phyloP scores from a whole-genome alignment of 176 grass and related monocot genomes.

The Lolium multiflorum region DNA sequence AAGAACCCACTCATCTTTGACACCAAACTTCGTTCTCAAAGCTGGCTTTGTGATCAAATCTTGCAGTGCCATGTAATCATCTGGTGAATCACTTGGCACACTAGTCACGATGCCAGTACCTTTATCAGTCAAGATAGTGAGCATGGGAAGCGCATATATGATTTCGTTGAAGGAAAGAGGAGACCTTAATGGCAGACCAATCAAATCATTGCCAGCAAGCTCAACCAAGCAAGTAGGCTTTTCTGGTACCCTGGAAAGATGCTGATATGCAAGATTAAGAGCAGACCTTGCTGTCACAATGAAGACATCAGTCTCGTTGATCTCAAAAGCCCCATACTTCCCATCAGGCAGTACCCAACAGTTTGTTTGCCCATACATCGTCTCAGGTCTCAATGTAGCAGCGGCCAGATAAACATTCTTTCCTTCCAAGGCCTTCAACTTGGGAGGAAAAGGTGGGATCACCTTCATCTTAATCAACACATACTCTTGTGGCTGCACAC shows the following conservation, averaged over 20 bases:
- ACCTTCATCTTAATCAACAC: constrained; percentile 89
- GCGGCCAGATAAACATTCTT: constrained; percentile 77
- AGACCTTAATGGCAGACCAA: constrained; percentile 77
- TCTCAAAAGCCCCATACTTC: constrained; percentile 77
- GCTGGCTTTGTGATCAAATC: constrained; percentile 68
- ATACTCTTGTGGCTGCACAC: constrained; percentile 76
- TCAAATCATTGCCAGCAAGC: constrained; percentile 70
- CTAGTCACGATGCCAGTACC: constrained; percentile 75
- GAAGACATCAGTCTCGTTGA: constrained; percentile 83
- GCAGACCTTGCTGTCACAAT: constrained; percentile 75
- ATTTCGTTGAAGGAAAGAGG: constrained; percentile 74
- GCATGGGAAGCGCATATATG: constrained; percentile 82
- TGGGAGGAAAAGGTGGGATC: constrained; percentile 60
- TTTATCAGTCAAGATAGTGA: constrained; percentile 69
- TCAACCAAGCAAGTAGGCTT: constrained; percentile 67
- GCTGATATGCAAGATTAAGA: constrained; percentile 81
- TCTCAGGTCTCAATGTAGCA: constrained; percentile 84
- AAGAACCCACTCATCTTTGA: constrained; percentile 84
- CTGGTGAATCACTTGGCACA: constrained; percentile 81
- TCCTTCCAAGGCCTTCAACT: constrained; percentile 74
- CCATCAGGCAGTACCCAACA: constrained; percentile 86
- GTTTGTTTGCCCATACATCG: constrained; percentile 85
- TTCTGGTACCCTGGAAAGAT: constrained; percentile 59
- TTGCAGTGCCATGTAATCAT: constrained; percentile 78
- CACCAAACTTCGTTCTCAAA: constrained; percentile 64